These are phyloP conservation scores for Citeromyces hawaiiensis DNA, from an alignment of 1,139 yeast genomes.

Conservation along the genomic window DNA sequence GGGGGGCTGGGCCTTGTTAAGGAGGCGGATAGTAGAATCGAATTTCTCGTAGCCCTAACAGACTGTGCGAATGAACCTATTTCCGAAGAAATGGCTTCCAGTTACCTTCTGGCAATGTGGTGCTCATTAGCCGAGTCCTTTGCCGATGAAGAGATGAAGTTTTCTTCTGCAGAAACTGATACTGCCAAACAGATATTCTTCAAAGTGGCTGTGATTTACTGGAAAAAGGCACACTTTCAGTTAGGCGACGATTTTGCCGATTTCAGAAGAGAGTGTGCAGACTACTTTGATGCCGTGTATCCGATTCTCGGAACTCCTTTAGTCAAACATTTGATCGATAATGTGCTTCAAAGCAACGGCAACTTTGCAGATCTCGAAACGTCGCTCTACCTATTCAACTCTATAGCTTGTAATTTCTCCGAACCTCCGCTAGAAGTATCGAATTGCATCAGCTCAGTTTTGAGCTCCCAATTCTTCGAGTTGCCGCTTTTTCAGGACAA, in stretches of 20 bases:
- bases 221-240: slow-evolving; percentile 42
- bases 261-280: slow-evolving; percentile 64
- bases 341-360: slow-evolving; percentile 20
- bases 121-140: slow-evolving; percentile 54
- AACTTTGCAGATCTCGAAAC: slow-evolving; percentile 41
- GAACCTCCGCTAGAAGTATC: slow-evolving; percentile 17
- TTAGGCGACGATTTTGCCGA: slow-evolving; percentile 30
- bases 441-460: slow-evolving; percentile 12
- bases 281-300: slow-evolving; percentile 58
- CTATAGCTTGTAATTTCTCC: slow-evolving; percentile 33
- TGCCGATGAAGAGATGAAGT: slow-evolving; percentile 16
- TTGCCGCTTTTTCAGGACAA: slow-evolving; percentile 7
- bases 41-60: slow-evolving; percentile 43
- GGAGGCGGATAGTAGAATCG: slow-evolving; percentile 24
- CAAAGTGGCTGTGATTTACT: slow-evolving; percentile 40
- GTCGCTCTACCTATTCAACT: slow-evolving; percentile 48
- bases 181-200: slow-evolving; percentile 24
- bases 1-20: slow-evolving; percentile 19
- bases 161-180: slow-evolving; percentile 14
- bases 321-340: slow-evolving; percentile 33
- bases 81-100: slow-evolving; percentile 55
- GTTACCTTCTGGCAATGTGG: slow-evolving; percentile 71
- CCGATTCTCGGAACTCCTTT: slow-evolving; percentile 47
- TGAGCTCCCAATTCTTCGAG: slow-evolving; percentile 18
- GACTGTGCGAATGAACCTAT: slow-evolving; percentile 37